Conservation (phyloP, 345 rosid species). For the Theobroma cacao region DNA sequence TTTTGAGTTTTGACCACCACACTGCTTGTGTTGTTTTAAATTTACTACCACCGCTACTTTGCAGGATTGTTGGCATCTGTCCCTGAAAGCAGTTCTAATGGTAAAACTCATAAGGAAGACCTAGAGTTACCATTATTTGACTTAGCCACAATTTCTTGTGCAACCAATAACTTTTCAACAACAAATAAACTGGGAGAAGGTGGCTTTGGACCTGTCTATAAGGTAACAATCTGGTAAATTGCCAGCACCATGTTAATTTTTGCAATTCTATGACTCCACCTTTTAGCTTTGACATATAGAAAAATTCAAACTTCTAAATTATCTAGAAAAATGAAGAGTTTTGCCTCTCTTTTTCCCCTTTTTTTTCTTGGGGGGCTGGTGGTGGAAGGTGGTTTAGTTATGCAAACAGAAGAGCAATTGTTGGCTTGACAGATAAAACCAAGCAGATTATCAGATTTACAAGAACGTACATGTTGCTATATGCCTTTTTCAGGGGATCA, state of each 20-base stretch:
- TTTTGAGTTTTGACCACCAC: neutral
- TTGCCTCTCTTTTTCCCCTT: too few relatives aligned
- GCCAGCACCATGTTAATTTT: too few relatives aligned
- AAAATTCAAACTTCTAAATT: too few relatives aligned
- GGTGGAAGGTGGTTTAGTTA: too few relatives aligned
- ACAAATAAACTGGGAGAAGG: slow-evolving; percentile 35
- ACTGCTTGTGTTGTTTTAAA: neutral
- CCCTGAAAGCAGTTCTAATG: neutral
- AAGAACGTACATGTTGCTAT: neutral
- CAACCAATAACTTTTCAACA: slow-evolving; percentile 24
- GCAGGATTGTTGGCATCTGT: neutral
- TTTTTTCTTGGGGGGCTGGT: too few relatives aligned
- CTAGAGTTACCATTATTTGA: slow-evolving; percentile 32
- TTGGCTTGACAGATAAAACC: too few relatives aligned
- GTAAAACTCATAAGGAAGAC: slow-evolving; percentile 18
- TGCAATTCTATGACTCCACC: too few relatives aligned
- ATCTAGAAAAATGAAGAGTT: too few relatives aligned
- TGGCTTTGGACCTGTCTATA: slow-evolving; percentile 41
- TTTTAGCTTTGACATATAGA: too few relatives aligned
- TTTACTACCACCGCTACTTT: neutral
- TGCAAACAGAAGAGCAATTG: neutral
- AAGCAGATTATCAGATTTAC: neutral
- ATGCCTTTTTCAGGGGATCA: neutral
- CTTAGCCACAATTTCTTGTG: slow-evolving; percentile 20
- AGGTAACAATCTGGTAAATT: slow-evolving; percentile 23